Evolutionary conservation across 164 flowering plant genomes (phyloP).

Genomic region (Aristolochia californica): DNA sequence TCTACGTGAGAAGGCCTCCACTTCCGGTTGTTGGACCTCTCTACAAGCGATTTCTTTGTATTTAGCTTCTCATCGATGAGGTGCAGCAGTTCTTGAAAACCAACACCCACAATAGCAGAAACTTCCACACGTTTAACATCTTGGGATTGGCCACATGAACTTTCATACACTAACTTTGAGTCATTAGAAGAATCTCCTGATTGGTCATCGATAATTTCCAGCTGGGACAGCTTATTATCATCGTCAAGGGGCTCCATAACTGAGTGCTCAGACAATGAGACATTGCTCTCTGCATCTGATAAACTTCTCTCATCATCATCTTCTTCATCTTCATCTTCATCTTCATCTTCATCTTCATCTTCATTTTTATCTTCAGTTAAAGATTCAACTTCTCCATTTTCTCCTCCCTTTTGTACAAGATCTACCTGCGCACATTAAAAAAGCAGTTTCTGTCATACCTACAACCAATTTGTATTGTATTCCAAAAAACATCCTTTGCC

Average conservation of each 20-base stretch:
- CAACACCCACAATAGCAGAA: slow-evolving; percentile 73
- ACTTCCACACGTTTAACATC: slow-evolving; percentile 42
- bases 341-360: no score
- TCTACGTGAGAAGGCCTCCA: slow-evolving; percentile 60
- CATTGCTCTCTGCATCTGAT: slow-evolving; percentile 19
- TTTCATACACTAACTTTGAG: slow-evolving; percentile 10
- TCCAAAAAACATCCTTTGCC: neutral
- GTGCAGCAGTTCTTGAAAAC: slow-evolving; percentile 70
- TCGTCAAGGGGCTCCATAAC: slow-evolving; percentile 15
- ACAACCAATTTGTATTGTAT: neutral
- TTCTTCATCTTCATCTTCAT: neutral
- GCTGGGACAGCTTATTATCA: slow-evolving; percentile 5
- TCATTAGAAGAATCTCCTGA: slow-evolving; percentile 10
- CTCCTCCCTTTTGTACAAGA: slow-evolving; percentile 24
- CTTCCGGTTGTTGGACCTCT: slow-evolving; percentile 35
- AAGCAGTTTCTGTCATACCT: neutral
- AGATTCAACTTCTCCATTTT: slow-evolving; percentile 16
- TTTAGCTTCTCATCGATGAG: slow-evolving; percentile 61
- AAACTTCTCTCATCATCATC: neutral
- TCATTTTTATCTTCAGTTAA: slow-evolving; percentile 21
- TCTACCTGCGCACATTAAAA: slow-evolving; percentile 40
- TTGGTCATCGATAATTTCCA: slow-evolving; percentile 6
- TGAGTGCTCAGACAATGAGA: slow-evolving; percentile 6
- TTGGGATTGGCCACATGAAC: slow-evolving; percentile 14
- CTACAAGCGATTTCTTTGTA: slow-evolving; percentile 16